Base-by-base conservation (phyloP, 2,329 filamentous ascomycete species). In the Scedosporium dehoogii region DNA sequence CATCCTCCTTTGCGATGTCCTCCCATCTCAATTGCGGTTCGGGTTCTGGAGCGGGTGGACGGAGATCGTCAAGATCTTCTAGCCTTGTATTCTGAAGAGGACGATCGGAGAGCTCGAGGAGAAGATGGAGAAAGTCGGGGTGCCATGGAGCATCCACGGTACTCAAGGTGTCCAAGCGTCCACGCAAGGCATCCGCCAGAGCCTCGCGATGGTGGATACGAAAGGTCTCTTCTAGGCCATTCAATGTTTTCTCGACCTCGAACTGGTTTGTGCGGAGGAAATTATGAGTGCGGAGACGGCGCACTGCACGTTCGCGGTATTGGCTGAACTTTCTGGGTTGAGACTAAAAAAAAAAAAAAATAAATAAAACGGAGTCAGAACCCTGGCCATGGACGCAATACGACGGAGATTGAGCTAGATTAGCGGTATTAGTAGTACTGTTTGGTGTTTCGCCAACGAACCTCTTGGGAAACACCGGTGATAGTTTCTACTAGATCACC, bases 151-250 rank as follows among this genome's bases (percentile, higher is more conserved):
- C 70, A 9, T 80, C 42, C 74, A 77, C 59, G 64, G 74, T 70
- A 10, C 81, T 76, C 21, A 96, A 74, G 64, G 86, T 82, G 46
- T 81, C 75, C 14, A 91, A 73, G 42, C 89, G 65, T 60, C 76
- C 70, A 6, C 80, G 76, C 48, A 97, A 74, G 63, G 88, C 85
- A 63, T 92, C 86, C 12, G 91, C 91, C 27, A 97, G 77, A 46
- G 85, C 85, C 68, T 97, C 92, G 65, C 90, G 85, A 69, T 89
- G 87, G 58, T 91, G 81, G 61, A 97, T 81, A 38, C 86, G 83
- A 68, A 97, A 94, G 68, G 93, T 92, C 75, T 97, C 94, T 67
- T 92, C 87, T 2, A 97, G 78, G 1, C 90, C 90, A 58, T 85
- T 78, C 1, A 93, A 78, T 42, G 80, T 81, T 44, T 81, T 81